Conservation (phyloP, 2,329 filamentous ascomycete genomes). For the Verticillium dahliae region DNA sequence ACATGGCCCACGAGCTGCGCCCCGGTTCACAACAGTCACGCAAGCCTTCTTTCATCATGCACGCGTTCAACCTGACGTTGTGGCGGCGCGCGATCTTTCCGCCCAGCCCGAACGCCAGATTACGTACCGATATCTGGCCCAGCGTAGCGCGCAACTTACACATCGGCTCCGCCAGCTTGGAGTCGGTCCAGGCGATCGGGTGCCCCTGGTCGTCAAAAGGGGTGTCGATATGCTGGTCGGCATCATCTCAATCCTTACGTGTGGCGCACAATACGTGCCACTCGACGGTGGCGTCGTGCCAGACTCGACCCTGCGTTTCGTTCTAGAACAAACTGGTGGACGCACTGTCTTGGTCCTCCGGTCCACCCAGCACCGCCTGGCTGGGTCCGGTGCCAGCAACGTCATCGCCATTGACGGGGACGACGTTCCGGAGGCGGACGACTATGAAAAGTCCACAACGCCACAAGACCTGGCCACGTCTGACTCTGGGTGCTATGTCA, state of each 20-base stretch:
- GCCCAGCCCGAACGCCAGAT: conserved; percentile 10
- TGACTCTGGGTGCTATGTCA: conserved; percentile 35
- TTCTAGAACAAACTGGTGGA: conserved; percentile 37
- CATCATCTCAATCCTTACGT: conserved; percentile 34
- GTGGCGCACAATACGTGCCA: conserved; percentile 38
- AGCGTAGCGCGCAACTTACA: conserved; percentile 25
- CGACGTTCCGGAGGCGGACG: not conserved
- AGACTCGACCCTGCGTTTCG: conserved; percentile 38
- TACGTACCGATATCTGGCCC: conserved; percentile 22
- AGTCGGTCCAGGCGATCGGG: conserved; percentile 26
- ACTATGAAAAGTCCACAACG: not conserved
- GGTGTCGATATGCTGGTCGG: conserved; percentile 35
- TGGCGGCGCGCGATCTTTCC: conserved; percentile 1
- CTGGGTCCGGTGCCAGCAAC: not conserved
- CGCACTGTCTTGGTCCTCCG: conserved; percentile 31
- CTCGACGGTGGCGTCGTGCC: conserved; percentile 41
- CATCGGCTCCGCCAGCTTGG: conserved; percentile 19
- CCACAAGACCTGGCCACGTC: conserved; percentile 19
- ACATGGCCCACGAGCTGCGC: not conserved
- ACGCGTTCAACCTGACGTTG: not conserved
- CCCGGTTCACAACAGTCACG: conserved; percentile 21
- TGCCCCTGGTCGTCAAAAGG: conserved; percentile 33
- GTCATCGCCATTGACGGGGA: conserved; percentile 2
- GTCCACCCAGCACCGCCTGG: conserved; percentile 1
- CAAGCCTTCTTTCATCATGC: conserved; percentile 28